Conservation (phyloP, 2,329 filamentous ascomycete genomes). For the Xylaria sp. region DNA sequence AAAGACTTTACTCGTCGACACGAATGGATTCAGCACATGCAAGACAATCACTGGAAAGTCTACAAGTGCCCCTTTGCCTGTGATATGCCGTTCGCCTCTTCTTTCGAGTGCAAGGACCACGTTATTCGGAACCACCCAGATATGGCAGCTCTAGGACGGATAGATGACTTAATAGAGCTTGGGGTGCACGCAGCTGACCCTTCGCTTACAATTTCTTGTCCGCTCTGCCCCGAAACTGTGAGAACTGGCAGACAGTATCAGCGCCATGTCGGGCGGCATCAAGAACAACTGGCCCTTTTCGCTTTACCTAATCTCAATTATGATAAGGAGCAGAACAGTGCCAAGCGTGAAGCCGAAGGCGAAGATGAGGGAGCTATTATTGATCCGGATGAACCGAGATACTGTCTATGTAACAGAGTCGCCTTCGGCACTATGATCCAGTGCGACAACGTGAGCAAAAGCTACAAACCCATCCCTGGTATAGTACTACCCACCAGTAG, state of each 20-base stretch:
- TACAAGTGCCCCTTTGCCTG: background rate
- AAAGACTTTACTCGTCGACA: background rate
- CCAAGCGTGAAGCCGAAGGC: slow-evolving; percentile 61
- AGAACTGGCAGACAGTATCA: background rate
- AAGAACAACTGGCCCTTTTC: background rate
- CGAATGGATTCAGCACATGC: background rate
- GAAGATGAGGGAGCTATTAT: slow-evolving; percentile 77
- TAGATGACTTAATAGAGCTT: background rate
- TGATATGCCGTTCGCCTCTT: background rate
- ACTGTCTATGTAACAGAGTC: slow-evolving; percentile 82
- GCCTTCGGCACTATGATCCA: slow-evolving; percentile 86
- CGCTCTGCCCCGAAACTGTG: background rate
- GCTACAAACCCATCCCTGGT: no score
- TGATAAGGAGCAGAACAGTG: background rate
- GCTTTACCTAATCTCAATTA: background rate
- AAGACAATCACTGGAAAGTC: background rate
- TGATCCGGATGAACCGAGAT: no score
- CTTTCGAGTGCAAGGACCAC: background rate
- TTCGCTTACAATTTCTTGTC: background rate
- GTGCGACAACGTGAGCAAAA: slow-evolving; percentile 77
- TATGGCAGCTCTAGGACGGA: background rate
- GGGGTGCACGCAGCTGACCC: background rate
- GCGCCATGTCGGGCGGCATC: background rate
- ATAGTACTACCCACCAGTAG: no score
- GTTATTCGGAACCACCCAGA: background rate